A percentile compares a stretch with the other conserved stretches of the same genome.
Conservation (phyloP, 495 filamentous ascomycete species). For the Podospora pseudoanserina region DNA sequence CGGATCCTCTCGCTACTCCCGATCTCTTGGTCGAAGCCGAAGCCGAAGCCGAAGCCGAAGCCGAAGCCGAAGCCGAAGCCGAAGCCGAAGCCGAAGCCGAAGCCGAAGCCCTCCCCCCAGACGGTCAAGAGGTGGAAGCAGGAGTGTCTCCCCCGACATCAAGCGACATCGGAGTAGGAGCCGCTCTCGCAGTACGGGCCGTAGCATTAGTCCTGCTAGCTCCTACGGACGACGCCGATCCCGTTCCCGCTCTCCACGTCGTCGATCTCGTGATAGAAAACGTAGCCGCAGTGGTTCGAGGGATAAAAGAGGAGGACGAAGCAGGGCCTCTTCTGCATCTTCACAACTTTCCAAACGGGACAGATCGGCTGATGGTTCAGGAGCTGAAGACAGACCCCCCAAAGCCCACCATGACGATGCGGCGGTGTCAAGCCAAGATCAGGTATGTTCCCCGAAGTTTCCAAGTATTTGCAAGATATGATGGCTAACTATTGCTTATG, state of each 20-base stretch:
- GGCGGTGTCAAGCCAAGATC: conserved; percentile 28
- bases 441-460: conserved; percentile 38
- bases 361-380: conserved; percentile 61
- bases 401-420: conserved; percentile 29
- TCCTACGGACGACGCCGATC: conserved; percentile 41
- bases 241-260: conserved; percentile 52
- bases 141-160: not conserved
- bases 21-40: conserved; percentile 40
- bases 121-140: not conserved
- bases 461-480: not conserved
- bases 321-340: conserved; percentile 45
- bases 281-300: conserved; percentile 15
- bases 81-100: conserved; percentile 43
- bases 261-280: conserved; percentile 16
- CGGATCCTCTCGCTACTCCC: conserved; percentile 34
- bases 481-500: not conserved
- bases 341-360: conserved; percentile 47
- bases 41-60: conserved; percentile 42
- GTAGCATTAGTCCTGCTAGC: conserved; percentile 23
- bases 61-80: conserved; percentile 42
- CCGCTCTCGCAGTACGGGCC: conserved; percentile 35
- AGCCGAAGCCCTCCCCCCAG: conserved; percentile 34
- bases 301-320: conserved; percentile 18
- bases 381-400: conserved; percentile 50
- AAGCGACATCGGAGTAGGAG: conserved; percentile 16